Evolutionary conservation across 2,329 filamentous ascomycete genomes (phyloP).

Genomic region (Blumeria graminis): DNA sequence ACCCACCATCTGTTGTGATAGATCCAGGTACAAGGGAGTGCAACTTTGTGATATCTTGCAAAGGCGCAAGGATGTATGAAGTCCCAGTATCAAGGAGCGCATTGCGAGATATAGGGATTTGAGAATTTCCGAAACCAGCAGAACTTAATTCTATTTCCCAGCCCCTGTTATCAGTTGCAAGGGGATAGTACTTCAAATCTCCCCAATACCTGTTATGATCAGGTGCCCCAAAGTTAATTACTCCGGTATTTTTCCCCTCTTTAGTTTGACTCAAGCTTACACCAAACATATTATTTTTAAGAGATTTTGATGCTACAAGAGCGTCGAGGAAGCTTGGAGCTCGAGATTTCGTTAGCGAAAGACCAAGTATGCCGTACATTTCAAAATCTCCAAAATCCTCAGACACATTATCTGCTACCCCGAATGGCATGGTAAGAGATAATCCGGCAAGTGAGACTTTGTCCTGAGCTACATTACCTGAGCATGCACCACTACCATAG

Average conservation of each 20-base stretch:
- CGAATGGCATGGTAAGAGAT: slow-evolving; percentile 40
- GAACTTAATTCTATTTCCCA: slow-evolving; percentile 55
- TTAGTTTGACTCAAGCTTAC: slow-evolving; percentile 42
- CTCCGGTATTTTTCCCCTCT: slow-evolving; percentile 45
- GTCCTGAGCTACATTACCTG: slow-evolving; percentile 41
- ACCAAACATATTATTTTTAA: slow-evolving; percentile 44
- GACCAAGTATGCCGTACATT: slow-evolving; percentile 69
- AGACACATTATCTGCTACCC: slow-evolving; percentile 46
- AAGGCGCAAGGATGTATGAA: slow-evolving; percentile 51
- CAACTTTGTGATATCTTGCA: slow-evolving; percentile 37
- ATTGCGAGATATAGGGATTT: slow-evolving; percentile 23
- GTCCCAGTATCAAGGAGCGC: slow-evolving; percentile 51
- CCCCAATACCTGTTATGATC: slow-evolving; percentile 45
- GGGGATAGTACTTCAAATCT: slow-evolving; percentile 38
- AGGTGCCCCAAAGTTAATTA: slow-evolving; percentile 50
- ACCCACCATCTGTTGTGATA: slow-evolving; percentile 21
- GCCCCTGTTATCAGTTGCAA: slow-evolving; percentile 23
- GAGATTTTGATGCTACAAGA: slow-evolving; percentile 28
- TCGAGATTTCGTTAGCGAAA: slow-evolving; percentile 34
- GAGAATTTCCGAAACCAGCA: slow-evolving; percentile 29
- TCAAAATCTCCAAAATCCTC: slow-evolving; percentile 54
- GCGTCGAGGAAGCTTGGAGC: slow-evolving; percentile 42
- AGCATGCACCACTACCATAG: slow-evolving; percentile 58
- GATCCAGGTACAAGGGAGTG: slow-evolving; percentile 40
- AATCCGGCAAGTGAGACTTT: slow-evolving; percentile 41